Evolutionary conservation across 1,284 basidiomycete species (phyloP).

Genomic region (Irpex sp.): DNA sequence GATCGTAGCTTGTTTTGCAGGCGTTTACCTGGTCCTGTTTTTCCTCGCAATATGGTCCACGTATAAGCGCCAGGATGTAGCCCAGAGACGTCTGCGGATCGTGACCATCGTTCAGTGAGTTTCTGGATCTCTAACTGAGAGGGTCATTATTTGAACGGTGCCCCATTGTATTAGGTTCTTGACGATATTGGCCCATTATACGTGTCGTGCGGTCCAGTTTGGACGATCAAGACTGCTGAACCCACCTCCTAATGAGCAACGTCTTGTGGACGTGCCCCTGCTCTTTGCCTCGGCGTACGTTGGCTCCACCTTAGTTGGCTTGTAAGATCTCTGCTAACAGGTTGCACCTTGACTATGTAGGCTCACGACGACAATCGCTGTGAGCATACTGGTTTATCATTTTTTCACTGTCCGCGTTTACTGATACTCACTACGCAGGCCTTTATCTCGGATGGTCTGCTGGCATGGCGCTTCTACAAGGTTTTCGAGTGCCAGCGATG

Average conservation of each 20-base stretch:
- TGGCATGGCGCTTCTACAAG: background rate
- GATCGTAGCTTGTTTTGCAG: background rate
- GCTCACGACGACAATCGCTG: background rate
- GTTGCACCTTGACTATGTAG: background rate
- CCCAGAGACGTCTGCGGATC: background rate
- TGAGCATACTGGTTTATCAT: too few species aligned
- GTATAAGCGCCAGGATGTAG: background rate
- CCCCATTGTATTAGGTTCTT: background rate
- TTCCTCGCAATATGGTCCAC: conserved; percentile 1
- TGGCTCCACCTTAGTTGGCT: background rate
- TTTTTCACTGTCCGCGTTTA: too few species aligned
- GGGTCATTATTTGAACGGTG: background rate
- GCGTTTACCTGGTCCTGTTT: background rate
- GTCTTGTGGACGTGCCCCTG: background rate
- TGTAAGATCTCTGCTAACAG: background rate
- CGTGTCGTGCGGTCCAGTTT: background rate
- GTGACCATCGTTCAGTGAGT: background rate
- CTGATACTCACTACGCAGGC: background rate
- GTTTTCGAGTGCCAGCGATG: background rate
- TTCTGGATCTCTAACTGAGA: background rate
- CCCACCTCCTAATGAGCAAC: background rate
- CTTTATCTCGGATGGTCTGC: background rate
- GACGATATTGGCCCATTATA: background rate
- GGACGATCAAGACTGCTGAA: background rate
- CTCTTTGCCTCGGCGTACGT: background rate